phyloP scores from a whole-genome alignment of 179 eudicot genomes.

The Pouteria campechiana region DNA sequence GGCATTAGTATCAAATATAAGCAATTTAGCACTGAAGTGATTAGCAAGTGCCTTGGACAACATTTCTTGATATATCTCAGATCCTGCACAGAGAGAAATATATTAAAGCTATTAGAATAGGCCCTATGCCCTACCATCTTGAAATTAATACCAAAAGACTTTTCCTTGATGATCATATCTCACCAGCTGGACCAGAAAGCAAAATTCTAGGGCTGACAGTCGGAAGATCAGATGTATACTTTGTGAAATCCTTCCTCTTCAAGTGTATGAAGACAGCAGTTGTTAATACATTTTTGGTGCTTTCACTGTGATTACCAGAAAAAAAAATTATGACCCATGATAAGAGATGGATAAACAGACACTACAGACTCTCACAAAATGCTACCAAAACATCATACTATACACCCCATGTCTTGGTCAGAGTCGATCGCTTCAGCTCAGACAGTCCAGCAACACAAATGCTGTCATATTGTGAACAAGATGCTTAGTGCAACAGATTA shows the following conservation, averaged over 20 bases:
- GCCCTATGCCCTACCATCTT: neutral
- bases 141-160: neutral
- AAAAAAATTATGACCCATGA: too few relatives aligned
- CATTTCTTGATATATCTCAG: conserved; percentile 96
- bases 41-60: conserved; percentile 82
- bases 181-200: conserved; percentile 97
- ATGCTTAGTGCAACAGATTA: too few relatives aligned
- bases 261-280: conserved; percentile 83
- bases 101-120: neutral
- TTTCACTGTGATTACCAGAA: conserved; percentile 49
- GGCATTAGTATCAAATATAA: conserved; percentile 79
- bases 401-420: too few relatives aligned
- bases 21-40: conserved; percentile 80
- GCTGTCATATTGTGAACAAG: too few relatives aligned
- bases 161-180: neutral
- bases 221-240: conserved; percentile 72
- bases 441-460: too few relatives aligned
- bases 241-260: conserved; percentile 71
- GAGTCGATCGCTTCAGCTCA: too few relatives aligned
- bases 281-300: conserved; percentile 73
- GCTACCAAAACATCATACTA: too few relatives aligned
- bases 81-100: conserved; percentile 38
- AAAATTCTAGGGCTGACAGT: conserved; percentile 82
- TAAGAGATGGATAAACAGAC: too few relatives aligned
- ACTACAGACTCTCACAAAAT: too few relatives aligned